Evolutionary conservation across 2,329 filamentous ascomycete genomes (phyloP), one percentile per base, ranked within the genome.

Genomic region (Aspergillus tanneri): DNA sequence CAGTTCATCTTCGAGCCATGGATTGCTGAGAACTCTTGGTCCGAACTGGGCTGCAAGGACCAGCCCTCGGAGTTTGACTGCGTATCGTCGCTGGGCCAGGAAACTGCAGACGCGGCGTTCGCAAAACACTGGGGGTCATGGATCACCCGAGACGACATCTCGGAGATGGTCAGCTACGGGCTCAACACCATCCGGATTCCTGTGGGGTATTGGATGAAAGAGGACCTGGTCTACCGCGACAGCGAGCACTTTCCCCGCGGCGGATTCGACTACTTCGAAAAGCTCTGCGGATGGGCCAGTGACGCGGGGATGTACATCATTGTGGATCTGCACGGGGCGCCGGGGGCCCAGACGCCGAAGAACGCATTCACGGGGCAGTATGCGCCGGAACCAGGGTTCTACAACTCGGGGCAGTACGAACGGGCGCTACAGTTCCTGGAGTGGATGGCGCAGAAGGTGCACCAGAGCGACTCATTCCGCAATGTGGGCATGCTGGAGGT

Each of bases 401-500:
- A 81, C n/a, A n/a, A n/a, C n/a, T 63, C 66, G 72, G 23, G 71
- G 75, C 74, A 84, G 62, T 85, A 80, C 62, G 73, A 74, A 19
- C 79, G 82, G 9, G 78, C 78, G 2, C 61, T 76, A 47, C 60
- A 74, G 42, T 83, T 81, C 67, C 73, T 84, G n/a, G 65, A 74
- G 44, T 82, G 76, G 74, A 76, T 84, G 57, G 75, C 78, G 9
- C 69, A 73, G 28, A 68, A 73, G 30, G 75, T 82, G 49, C 79
- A 83, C 60, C 66, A 55, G 4, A 75, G 72, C 49, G 43, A 64
- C 27, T 72, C 71, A 23, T 80, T 78, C 60, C 66, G 73, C 44
- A 81, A 77, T 36, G 80, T 83, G 21, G 80, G 80, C 47, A 83
- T 81, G 75, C 61, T 84, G 28, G 74, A 80, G 59, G 64, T 84